Evolutionary conservation across 805 yeast genomes (phyloP), one percentile per base, ranked within the genome.

Genomic region (Wickerhamiella nectarea): DNA sequence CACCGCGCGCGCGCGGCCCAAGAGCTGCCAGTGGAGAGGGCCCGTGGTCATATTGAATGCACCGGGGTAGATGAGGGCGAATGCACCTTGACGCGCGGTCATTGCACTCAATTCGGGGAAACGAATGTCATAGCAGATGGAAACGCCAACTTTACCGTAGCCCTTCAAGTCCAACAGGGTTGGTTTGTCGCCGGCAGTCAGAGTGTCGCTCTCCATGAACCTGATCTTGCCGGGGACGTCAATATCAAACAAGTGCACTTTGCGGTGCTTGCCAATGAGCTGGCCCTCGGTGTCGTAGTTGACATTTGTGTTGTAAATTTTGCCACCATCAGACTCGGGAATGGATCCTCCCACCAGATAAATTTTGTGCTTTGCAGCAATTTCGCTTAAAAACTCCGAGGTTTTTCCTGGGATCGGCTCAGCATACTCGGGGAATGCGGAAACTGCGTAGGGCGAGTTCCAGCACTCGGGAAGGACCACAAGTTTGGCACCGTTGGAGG

Each of bases 11-110:
- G 94, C 80, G 26, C 78, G 67, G 0, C 82, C 95, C 43, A 89
- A 65, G 12, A 76, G 60, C 44, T 75, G 73, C 94, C 96, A 89
- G 58, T 89, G 98, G 1, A 87, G 80, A 35, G 81, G 81, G 0
- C 98, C 98, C 0, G 98, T 89, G 50, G 79, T 79, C 61, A 80
- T 71, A 8, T 95, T 91, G 69, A 93, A 91, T 0, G 97, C 97
- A 36, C 93, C 80, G 0, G 98, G 97, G 54, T 71, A 89, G 1
- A 93, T 74, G 50, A 89, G 58, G 17, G 93, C 71, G 48, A 84
- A 73, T 1, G 95, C 94, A 5, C 94, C 93, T 31, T 56, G 51
- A 20, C 70, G 59, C 10, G 69, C 66, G 50, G 95, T 85, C 50
- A 84, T 63, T 29, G 80, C 57, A 1, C 93, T 78, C 43, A 84